Conservation (phyloP, 306 rosid genomes). For the Luffa acutangula region DNA sequence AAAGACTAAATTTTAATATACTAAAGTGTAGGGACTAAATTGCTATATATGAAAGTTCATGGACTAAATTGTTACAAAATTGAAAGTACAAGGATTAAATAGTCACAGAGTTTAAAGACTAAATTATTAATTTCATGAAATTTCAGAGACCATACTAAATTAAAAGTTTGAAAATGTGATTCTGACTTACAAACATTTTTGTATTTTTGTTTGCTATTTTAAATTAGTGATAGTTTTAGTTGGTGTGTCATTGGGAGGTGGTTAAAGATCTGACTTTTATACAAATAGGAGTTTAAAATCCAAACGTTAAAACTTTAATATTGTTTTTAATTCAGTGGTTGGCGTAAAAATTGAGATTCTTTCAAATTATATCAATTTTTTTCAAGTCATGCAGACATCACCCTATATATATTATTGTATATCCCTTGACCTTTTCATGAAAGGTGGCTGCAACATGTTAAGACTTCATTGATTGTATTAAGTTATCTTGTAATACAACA, state of each 20-base stretch:
- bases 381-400: not conserved
- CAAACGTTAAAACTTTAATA: not conserved
- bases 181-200: no score
- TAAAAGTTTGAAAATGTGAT: no score
- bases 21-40: no score
- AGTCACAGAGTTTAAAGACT: no score
- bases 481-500: no score
- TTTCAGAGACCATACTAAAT: no score
- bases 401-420: not conserved
- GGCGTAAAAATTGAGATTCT: not conserved
- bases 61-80: no score
- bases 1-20: no score
- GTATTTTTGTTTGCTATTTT: not conserved
- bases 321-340: not conserved
- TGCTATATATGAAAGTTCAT: no score
- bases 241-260: not conserved
- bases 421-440: not conserved
- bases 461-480: no score
- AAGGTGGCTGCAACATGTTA: not conserved
- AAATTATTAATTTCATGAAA: no score
- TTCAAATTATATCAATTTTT: not conserved
- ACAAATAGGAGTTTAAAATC: not conserved
- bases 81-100: no score
- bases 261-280: not conserved
- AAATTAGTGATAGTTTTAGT: not conserved